Base-by-base conservation (phyloP, 768 basidiomycete genomes). In the Paxillus rubicundulus region DNA sequence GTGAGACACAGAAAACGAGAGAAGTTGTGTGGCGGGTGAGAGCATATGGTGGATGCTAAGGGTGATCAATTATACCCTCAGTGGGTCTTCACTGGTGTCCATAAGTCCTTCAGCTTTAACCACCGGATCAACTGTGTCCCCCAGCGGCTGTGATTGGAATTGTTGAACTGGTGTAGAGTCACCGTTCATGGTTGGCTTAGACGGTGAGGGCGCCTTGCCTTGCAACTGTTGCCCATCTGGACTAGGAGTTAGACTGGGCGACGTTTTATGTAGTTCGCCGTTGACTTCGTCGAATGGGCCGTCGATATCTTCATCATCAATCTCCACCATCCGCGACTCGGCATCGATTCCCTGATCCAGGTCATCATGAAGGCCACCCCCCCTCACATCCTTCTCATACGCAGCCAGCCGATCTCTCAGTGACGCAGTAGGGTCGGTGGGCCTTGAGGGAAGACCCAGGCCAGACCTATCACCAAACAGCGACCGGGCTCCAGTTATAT, bases 331-430 rank as follows among this genome's bases (percentile, higher is more conserved):
- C 24, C 56, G 55, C 27, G 55, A 45, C 13, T 57, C 63, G n/a
- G 57, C 54, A 28, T 64, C 61, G 21, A 57, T 27, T 45, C 32
- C 33, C 58, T 40, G 49, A 42, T 43, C 56, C 48, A 61, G 52
- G 21, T 50, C 70, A 18, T 67, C 72, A 20, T 72, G 66, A 20
- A 57, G 56, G 0, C 50, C 67, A 52, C 75, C 73, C 8, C 68
- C 70, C 53, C 65, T 64, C 53, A 76, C 72, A 50, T 79, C 77
- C 59, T 74, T 73, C 64, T 85, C 85, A 58, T 82, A 81, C 48
- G 85, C 84, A 14, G 83, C 82, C 56, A 89, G 62, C 60, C 80
- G 81, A 20, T 79, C 80, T 66, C 77, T 84, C 54, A 87, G 70
- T 45, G 75, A 77, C 59, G 75, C 76, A 48, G 81, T 78, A 33